Base-by-base conservation (phyloP, 2,329 filamentous ascomycete genomes). In the Trichophyton benhamiae region DNA sequence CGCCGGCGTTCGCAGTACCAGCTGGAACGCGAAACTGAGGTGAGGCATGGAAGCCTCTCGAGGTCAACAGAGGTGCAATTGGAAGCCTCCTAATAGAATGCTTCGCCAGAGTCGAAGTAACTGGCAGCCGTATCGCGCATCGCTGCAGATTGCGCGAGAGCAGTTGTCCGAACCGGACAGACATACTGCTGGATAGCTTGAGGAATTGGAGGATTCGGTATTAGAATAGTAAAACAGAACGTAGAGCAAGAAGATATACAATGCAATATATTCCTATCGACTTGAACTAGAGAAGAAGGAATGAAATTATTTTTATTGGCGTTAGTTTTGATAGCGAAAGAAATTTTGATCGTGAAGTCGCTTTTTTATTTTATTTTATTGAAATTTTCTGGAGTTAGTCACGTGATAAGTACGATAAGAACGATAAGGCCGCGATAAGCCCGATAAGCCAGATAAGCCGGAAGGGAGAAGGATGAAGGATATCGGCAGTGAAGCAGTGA, bases 81-180 rank as follows among this genome's bases (percentile, higher is more conserved):
- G 63, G 62, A 4, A 65, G 64, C 20, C 67, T 63, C 59, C 70
- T 71, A 52, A 69, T 61, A 30, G 69, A 64, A 36, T 70, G 66
- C 48, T 65, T 67, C 17, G 48, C 49, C n/a, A 60, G 17, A n/a
- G 60, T 49, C 61, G 68, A 69, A 62, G 68, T 66, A 57, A 70
- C 58, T n/a, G 68, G 63, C 42, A 69, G 70, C 60, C 70, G 68
- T 62, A 66, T 65, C 61, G 70, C 72, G 22, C 36, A 46, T 62
- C 67, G 67, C 63, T 72, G 72, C 60, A 76, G 66, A 61, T 69
- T 74, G 60, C 72, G 72, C 61, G 66, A 67, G 60, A 73, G 71
- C 66, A 70, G 70, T 61, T 71, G 73, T 63, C 65, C 64, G 55
- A 72, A 72, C 67, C 73, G 74, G 68, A 75, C 66, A 66, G 75